Evolutionary conservation across 768 basidiomycete species (phyloP).

Genomic region (Coprinopsis cinerea): DNA sequence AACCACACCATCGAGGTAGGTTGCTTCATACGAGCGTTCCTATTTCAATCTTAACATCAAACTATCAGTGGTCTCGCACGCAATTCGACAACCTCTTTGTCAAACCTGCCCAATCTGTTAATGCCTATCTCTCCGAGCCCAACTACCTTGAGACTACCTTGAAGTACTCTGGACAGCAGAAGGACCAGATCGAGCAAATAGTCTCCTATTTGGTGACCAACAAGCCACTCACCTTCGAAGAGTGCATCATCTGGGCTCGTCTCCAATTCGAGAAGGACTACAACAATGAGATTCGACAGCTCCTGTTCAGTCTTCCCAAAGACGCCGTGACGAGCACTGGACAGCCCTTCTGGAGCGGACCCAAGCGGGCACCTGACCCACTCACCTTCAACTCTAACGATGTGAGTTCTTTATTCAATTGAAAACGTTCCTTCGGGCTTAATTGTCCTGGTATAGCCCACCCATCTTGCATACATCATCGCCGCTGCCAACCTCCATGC

Average conservation of each 20-base stretch:
- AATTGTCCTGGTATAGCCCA: conserved; percentile 44
- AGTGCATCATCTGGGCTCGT: conserved; percentile 96
- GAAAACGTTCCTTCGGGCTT: neutral
- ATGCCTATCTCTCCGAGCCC: conserved; percentile 94
- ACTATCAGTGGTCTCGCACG: conserved; percentile 78
- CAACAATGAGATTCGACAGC: conserved; percentile 87
- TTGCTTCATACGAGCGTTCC: neutral
- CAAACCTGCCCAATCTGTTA: conserved; percentile 90
- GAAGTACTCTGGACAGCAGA: conserved; percentile 88
- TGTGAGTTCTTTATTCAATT: conserved; percentile 44
- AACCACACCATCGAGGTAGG: conserved; percentile 93
- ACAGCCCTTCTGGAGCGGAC: conserved; percentile 98
- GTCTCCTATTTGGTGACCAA: conserved; percentile 84
- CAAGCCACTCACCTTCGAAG: conserved; percentile 93
- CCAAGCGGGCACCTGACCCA: conserved; percentile 93
- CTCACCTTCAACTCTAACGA: conserved; percentile 82
- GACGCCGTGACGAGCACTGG: conserved; percentile 89
- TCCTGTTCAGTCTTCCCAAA: conserved; percentile 91
- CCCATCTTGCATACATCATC: conserved; percentile 84
- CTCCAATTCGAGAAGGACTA: conserved; percentile 93
- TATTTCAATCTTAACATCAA: neutral
- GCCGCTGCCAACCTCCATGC: conserved; percentile 95
- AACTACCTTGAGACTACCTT: conserved; percentile 89
- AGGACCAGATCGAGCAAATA: conserved; percentile 85
- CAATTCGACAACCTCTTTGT: conserved; percentile 92